Evolutionary conservation across 2,329 filamentous ascomycete species (phyloP).

Genomic region (Colletotrichum sp.): DNA sequence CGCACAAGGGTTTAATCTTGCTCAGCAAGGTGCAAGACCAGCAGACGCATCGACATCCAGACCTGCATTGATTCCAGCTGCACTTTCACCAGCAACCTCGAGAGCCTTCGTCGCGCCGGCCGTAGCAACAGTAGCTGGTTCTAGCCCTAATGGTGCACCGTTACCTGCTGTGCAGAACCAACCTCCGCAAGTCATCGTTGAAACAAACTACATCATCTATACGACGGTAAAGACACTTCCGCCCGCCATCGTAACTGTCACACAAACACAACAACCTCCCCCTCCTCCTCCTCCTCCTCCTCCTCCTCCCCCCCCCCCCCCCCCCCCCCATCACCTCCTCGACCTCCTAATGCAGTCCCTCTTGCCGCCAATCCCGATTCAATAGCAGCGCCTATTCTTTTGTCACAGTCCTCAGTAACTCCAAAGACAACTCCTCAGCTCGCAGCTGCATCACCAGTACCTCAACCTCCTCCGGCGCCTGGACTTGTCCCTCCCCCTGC

Average conservation of each 20-base stretch:
- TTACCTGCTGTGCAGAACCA: background rate
- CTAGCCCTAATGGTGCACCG: background rate
- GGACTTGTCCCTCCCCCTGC: background rate
- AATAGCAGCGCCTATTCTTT: background rate
- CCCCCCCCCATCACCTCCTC: background rate
- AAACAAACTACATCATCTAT: background rate
- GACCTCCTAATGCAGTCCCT: background rate
- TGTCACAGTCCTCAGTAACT: background rate
- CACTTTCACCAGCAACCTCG: background rate
- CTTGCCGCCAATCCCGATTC: background rate
- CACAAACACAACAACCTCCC: background rate
- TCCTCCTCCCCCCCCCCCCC: background rate
- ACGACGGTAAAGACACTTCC: background rate
- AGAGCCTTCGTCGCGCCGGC: background rate
- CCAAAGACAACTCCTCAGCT: background rate
- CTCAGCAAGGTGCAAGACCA: background rate
- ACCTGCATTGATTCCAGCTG: background rate
- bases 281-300: background rate
- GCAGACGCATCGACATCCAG: background rate
- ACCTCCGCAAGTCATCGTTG: slow-evolving; percentile 1
- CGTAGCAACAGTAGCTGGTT: background rate
- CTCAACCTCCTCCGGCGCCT: background rate
- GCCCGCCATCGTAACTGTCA: background rate
- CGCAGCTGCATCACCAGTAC: background rate
- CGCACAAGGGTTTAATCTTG: background rate